Conservation (phyloP, 495 filamentous ascomycete genomes). For the Podospora sp. region DNA sequence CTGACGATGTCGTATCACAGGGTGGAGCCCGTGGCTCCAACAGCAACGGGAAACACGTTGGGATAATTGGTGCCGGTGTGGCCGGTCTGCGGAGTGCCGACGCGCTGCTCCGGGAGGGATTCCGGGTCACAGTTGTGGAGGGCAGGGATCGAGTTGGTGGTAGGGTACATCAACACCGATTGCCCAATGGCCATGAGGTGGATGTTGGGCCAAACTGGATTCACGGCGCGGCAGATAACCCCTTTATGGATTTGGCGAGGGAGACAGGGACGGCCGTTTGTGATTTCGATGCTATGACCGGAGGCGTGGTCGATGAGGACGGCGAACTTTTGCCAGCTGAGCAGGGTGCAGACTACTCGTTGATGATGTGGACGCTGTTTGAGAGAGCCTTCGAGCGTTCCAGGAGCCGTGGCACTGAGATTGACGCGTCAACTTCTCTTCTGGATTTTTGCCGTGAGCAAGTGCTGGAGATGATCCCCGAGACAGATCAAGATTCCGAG, state of each 20-base stretch:
- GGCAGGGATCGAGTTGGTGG: constrained; percentile 83
- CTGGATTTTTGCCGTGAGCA: constrained; percentile 75
- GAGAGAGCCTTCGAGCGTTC: constrained; percentile 79
- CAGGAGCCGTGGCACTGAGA: constrained; percentile 63
- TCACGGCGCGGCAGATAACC: constrained; percentile 83
- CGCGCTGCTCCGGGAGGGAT: constrained; percentile 74
- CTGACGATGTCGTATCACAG: not conserved
- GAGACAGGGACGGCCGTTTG: constrained; percentile 64
- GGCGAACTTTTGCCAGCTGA: constrained; percentile 60
- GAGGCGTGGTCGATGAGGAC: constrained; percentile 60
- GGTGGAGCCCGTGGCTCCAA: not conserved
- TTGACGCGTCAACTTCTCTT: constrained; percentile 68
- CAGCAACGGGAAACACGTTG: constrained; percentile 46
- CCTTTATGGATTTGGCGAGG: constrained; percentile 76
- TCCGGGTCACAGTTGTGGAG: constrained; percentile 82
- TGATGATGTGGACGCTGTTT: constrained; percentile 78
- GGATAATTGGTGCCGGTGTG: constrained; percentile 83
- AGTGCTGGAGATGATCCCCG: constrained; percentile 54
- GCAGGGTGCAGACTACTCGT: constrained; percentile 56
- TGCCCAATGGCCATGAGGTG: constrained; percentile 52
- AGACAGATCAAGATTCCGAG: constrained; percentile 46
- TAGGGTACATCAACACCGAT: constrained; percentile 61
- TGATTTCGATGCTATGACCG: constrained; percentile 57
- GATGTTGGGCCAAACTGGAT: constrained; percentile 93
- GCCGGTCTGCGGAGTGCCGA: constrained; percentile 88